A percentile compares a stretch with the other conserved stretches of the same genome.
Evolutionary conservation across 139 green algal species (phyloP).

Genomic region (Volvox africanus): DNA sequence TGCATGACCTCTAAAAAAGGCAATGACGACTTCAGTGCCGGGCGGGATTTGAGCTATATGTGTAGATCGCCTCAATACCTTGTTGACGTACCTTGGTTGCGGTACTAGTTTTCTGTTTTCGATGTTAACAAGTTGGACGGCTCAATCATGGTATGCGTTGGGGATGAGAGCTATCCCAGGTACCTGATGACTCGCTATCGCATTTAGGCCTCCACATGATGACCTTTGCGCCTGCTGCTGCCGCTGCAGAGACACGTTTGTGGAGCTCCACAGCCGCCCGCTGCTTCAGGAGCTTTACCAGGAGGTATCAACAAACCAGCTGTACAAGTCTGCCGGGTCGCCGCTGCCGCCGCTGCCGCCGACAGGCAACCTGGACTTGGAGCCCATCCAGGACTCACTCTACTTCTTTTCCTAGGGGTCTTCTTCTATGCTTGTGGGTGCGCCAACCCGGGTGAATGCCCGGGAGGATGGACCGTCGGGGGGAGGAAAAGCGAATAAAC

Average conservation of each 20-base stretch:
- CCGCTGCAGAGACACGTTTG: constrained; percentile 84
- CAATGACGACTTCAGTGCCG: too few relatives aligned
- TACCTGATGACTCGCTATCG: too few relatives aligned
- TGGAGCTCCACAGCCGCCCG: constrained; percentile 87
- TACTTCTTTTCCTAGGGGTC: constrained; percentile 92
- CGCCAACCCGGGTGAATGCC: neutral
- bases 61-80: too few relatives aligned
- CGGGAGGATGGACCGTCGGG: neutral
- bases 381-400: constrained; percentile 67
- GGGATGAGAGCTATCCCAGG: too few relatives aligned
- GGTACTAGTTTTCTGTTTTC: too few relatives aligned
- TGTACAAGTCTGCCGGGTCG: constrained; percentile 59
- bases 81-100: too few relatives aligned
- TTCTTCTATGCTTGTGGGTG: neutral
- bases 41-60: too few relatives aligned
- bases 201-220: too few relatives aligned
- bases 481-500: neutral
- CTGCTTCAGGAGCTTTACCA: constrained; percentile 84
- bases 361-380: constrained; percentile 81
- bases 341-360: constrained; percentile 78
- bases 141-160: too few relatives aligned
- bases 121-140: too few relatives aligned
- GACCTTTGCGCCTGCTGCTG: neutral
- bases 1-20: too few relatives aligned
- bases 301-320: constrained; percentile 64